Percentiles rank a stretch among this genome's conserved stretches.
phyloP scores from a whole-genome alignment of 768 basidiomycete genomes.

The Sistotremastrum suecicum region DNA sequence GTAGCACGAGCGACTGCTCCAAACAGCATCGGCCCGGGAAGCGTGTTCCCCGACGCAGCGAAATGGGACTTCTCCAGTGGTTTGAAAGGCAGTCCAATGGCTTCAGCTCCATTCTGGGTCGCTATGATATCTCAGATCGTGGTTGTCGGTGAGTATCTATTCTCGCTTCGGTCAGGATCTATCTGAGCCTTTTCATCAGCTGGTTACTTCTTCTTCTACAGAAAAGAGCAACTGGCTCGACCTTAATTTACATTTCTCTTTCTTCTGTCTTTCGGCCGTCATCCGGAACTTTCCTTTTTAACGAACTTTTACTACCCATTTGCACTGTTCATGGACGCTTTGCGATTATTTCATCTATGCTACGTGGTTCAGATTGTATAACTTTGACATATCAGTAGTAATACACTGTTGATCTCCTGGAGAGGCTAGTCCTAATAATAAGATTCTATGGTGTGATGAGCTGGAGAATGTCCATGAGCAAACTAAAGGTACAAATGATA shows the following conservation, averaged over 20 bases:
- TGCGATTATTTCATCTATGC: too few relatives aligned
- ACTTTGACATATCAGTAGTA: neutral
- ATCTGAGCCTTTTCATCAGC: too few relatives aligned
- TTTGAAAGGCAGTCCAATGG: slow-evolving; percentile 65
- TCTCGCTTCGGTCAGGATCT: too few relatives aligned
- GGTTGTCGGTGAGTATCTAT: neutral
- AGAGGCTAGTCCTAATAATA: neutral
- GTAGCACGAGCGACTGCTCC: slow-evolving; percentile 84
- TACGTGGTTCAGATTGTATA: too few relatives aligned
- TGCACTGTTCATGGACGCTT: too few relatives aligned
- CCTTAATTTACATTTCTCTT: too few relatives aligned
- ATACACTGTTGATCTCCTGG: neutral
- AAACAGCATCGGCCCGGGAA: slow-evolving; percentile 75
- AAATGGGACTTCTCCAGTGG: slow-evolving; percentile 79
- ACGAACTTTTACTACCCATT: too few relatives aligned
- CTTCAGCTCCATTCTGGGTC: slow-evolving; percentile 77
- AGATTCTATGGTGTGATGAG: neutral
- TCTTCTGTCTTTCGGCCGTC: too few relatives aligned
- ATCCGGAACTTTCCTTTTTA: too few relatives aligned
- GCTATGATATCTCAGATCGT: slow-evolving; percentile 27
- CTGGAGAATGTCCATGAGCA: neutral
- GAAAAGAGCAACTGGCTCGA: too few relatives aligned
- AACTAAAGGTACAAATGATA: neutral
- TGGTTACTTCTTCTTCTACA: too few relatives aligned
- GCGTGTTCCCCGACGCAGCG: slow-evolving; percentile 85